phyloP scores from a whole-genome alignment of 169 alveolate species.

The Perkinsus olseni region DNA sequence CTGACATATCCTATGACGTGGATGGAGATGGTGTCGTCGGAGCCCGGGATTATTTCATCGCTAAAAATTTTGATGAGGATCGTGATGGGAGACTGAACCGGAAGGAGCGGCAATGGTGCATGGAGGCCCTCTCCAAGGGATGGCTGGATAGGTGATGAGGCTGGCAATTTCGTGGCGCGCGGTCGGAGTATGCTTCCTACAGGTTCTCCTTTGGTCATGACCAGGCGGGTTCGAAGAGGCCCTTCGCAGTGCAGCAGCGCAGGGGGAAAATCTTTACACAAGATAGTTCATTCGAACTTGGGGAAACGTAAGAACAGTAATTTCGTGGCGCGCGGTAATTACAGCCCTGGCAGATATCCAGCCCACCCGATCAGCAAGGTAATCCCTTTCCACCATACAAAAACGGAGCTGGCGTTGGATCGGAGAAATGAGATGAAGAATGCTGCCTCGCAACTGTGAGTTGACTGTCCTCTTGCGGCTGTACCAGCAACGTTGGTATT shows the following conservation, averaged over 20 bases:
- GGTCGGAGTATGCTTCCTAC: background rate
- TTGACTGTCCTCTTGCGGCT: background rate
- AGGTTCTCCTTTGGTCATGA: slow-evolving; percentile 16
- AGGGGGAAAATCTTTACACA: slow-evolving; percentile 5
- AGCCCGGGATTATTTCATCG: slow-evolving; percentile 41
- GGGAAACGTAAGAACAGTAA: background rate
- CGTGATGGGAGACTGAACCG: slow-evolving; percentile 46
- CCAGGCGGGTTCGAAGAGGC: slow-evolving; percentile 15
- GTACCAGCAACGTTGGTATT: no score
- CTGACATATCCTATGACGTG: slow-evolving; percentile 47
- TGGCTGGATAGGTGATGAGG: slow-evolving; percentile 3
- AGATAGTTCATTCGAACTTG: background rate
- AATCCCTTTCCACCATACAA: background rate
- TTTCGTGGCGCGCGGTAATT: background rate
- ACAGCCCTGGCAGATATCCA: background rate
- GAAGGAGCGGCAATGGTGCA: slow-evolving; percentile 35
- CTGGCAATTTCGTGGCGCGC: background rate
- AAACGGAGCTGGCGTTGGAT: background rate
- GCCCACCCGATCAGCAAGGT: background rate
- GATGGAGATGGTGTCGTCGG: slow-evolving; percentile 55
- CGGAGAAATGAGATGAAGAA: background rate
- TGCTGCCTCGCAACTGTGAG: background rate
- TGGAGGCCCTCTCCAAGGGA: slow-evolving; percentile 40
- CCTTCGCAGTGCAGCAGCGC: slow-evolving; percentile 7
- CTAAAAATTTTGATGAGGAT: slow-evolving; percentile 43